Conservation (phyloP, 129 eudicot genomes). For the Glebionis coronaria region DNA sequence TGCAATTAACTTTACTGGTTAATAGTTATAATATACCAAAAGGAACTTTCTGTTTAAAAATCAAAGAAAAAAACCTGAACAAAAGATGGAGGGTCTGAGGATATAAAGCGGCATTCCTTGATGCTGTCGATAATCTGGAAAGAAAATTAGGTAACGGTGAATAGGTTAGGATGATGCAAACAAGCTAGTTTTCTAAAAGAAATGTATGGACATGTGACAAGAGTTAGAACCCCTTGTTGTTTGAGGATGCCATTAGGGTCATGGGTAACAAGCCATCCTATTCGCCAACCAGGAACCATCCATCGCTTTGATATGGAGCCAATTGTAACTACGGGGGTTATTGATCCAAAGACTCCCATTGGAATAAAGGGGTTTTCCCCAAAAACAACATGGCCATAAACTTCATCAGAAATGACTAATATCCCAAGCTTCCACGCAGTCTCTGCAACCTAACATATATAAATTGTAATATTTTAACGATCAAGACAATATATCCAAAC, state of each 20-base stretch:
- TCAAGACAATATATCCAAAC: not conserved
- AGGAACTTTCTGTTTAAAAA: too few species aligned
- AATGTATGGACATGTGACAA: too few species aligned
- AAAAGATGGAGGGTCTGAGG: not conserved
- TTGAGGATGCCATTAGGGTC: slow-evolving; percentile 39
- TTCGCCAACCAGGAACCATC: slow-evolving; percentile 60
- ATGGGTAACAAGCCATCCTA: slow-evolving; percentile 45
- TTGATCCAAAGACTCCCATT: slow-evolving; percentile 43
- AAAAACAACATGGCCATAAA: slow-evolving; percentile 44
- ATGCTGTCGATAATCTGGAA: too few species aligned
- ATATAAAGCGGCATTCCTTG: not conserved
- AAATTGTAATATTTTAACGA: not conserved
- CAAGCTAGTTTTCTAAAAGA: too few species aligned
- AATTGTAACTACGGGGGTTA: slow-evolving; percentile 41
- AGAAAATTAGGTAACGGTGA: too few species aligned
- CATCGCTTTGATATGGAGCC: slow-evolving; percentile 52
- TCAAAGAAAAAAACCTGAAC: not conserved
- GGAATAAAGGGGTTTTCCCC: slow-evolving; percentile 45
- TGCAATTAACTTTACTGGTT: too few species aligned
- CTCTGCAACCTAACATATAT: slow-evolving; percentile 41
- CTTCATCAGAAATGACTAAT: slow-evolving; percentile 53
- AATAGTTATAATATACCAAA: too few species aligned
- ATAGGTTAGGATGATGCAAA: too few species aligned
- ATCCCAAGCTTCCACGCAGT: slow-evolving; percentile 47
- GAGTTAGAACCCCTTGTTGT: slow-evolving; percentile 31